Evolutionary conservation across 1,284 basidiomycete species (phyloP).

Genomic region (Trichosporon sp.): DNA sequence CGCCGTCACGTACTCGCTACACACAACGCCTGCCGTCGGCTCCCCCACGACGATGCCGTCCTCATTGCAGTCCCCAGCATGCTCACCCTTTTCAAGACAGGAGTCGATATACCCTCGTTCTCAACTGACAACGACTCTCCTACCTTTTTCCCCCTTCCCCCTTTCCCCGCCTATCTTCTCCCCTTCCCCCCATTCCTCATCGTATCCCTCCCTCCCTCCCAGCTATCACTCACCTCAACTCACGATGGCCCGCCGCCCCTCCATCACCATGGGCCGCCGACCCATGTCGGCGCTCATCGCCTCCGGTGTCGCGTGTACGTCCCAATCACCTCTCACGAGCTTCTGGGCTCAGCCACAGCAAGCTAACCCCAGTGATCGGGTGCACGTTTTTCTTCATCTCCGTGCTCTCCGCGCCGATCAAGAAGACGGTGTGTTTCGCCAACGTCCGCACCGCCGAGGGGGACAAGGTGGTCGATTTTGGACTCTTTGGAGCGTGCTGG

Average conservation of each 20-base stretch:
- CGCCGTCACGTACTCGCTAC: too few species aligned
- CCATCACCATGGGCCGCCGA: neutral
- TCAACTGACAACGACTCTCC: too few species aligned
- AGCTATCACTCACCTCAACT: neutral
- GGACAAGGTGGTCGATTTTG: neutral
- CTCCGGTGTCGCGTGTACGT: neutral
- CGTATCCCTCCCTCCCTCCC: too few species aligned
- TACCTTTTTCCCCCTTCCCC: too few species aligned
- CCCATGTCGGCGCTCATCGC: neutral
- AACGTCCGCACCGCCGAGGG: neutral
- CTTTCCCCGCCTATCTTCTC: neutral
- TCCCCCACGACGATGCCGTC: too few species aligned
- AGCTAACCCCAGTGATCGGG: neutral
- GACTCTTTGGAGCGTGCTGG: constrained; percentile 8
- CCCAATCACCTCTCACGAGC: too few species aligned
- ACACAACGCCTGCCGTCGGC: too few species aligned
- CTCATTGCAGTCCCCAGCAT: too few species aligned
- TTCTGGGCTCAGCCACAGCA: neutral
- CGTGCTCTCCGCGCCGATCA: neutral
- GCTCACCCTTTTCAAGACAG: too few species aligned
- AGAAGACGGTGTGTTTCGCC: neutral
- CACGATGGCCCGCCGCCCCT: neutral
- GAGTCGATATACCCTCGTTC: too few species aligned
- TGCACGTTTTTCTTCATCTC: neutral
- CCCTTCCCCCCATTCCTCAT: neutral